Conservation (phyloP, 306 rosid genomes). For the Dalbergia oliveri region DNA sequence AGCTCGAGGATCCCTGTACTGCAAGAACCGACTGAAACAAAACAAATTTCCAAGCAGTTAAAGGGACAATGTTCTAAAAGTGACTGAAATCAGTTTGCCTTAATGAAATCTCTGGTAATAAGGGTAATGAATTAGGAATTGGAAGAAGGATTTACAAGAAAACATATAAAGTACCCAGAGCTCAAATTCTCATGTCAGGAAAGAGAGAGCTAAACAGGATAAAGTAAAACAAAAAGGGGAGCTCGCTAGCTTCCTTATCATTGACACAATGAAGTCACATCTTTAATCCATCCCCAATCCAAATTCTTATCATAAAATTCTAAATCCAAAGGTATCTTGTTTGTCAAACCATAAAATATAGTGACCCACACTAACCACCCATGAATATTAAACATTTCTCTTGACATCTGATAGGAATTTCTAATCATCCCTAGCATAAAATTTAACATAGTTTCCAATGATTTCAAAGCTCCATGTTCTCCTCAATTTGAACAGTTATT, state of each 20-base stretch:
- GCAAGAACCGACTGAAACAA: constrained; percentile 91
- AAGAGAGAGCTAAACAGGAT: not conserved
- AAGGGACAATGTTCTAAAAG: not conserved
- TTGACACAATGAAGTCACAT: constrained; percentile 31
- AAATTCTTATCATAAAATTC: constrained; percentile 20
- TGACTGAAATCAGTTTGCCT: constrained; percentile 17
- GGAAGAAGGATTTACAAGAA: not conserved
- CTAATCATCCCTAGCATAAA: not conserved
- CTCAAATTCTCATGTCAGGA: not conserved
- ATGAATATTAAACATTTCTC: not conserved
- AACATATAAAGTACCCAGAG: not conserved
- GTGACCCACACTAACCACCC: not conserved
- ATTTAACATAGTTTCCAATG: not conserved
- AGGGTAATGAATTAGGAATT: constrained; percentile 10
- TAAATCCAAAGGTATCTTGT: not conserved
- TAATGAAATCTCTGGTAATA: constrained; percentile 9
- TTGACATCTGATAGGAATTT: constrained; percentile 6
- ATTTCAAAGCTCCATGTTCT: not conserved
- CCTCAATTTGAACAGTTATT: not conserved
- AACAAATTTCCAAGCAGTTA: constrained; percentile 36
- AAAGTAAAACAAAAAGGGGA: not conserved
- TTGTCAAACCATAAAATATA: not conserved
- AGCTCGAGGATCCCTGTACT: constrained; percentile 91
- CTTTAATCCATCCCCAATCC: constrained; percentile 32
- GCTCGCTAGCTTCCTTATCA: constrained; percentile 28